Percentiles rank a stretch among this genome's conserved stretches.
These are phyloP conservation scores for Gossypium gossypioides DNA, from an alignment of 441 rosid species.

Conservation along the genomic window DNA sequence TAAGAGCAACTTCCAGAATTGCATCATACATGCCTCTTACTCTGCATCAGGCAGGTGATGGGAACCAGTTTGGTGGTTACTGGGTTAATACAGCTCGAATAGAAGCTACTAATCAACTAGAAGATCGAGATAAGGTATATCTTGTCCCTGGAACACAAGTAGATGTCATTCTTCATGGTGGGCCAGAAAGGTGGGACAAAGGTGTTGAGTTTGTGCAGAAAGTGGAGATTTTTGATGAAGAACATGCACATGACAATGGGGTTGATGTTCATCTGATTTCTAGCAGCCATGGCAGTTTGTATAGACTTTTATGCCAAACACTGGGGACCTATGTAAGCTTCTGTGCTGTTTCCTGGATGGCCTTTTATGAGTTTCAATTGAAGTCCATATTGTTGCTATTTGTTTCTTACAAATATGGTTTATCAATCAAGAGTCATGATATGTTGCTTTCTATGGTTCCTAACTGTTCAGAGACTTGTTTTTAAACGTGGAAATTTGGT, in stretches of 20 bases:
- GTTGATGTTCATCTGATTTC: conserved; percentile 36
- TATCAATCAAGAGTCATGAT: conserved; percentile 8
- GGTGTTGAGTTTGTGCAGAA: conserved; percentile 50
- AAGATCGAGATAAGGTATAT: conserved; percentile 43
- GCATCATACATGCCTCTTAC: conserved; percentile 74
- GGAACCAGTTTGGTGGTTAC: conserved; percentile 84
- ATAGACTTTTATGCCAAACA: conserved; percentile 54
- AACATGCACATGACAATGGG: conserved; percentile 27
- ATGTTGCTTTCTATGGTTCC: conserved; percentile 20
- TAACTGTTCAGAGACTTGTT: conserved; percentile 48
- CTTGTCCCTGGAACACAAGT: conserved; percentile 83
- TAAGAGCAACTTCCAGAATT: conserved; percentile 64
- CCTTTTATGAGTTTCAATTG: not conserved
- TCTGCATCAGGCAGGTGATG: conserved; percentile 62
- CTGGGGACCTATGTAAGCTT: conserved; percentile 68
- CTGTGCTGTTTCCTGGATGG: conserved; percentile 8
- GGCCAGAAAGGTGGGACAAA: conserved; percentile 79
- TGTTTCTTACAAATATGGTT: not conserved
- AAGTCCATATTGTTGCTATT: not conserved
- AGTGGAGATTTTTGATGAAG: conserved; percentile 41
- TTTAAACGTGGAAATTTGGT: conserved; percentile 81
- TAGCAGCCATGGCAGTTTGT: conserved; percentile 34
- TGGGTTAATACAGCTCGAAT: conserved; percentile 46
- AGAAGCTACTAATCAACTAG: conserved; percentile 37
- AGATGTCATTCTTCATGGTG: conserved; percentile 67